Evolutionary conservation across 345 rosid species (phyloP).

Genomic region (Euphorbia lathyris): DNA sequence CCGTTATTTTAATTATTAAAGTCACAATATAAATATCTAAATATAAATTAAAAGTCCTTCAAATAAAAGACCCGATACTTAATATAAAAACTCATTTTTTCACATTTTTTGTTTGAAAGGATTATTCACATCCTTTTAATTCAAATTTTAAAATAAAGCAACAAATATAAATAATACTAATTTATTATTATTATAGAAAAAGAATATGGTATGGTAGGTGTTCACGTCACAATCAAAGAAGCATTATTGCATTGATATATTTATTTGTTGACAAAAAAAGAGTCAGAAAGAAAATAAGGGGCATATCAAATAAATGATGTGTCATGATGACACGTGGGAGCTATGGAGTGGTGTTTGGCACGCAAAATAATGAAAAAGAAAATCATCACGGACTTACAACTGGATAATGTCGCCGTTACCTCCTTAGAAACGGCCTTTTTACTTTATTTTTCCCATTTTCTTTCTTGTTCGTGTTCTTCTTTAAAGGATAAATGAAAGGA

Average conservation of each 20-base stretch:
- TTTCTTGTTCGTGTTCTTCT: neutral
- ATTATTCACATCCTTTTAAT: too few relatives aligned
- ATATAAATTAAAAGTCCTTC: too few relatives aligned
- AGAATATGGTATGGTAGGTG: neutral
- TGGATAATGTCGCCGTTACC: constrained; percentile 4
- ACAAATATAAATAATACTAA: neutral
- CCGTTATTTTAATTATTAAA: too few relatives aligned
- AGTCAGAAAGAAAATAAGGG: neutral
- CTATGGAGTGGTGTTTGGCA: neutral
- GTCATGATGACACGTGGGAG: neutral
- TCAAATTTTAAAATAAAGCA: neutral
- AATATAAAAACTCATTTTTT: too few relatives aligned
- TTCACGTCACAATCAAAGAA: neutral
- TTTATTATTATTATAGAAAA: neutral
- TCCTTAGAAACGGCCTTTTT: neutral
- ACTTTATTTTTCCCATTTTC: neutral
- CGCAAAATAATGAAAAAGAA: neutral
- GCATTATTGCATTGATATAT: neutral
- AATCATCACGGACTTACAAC: neutral
- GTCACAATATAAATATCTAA: too few relatives aligned
- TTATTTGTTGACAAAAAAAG: neutral
- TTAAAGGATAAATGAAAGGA: too few relatives aligned
- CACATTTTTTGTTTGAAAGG: too few relatives aligned
- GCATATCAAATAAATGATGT: neutral
- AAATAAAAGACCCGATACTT: too few relatives aligned